Percentiles rank a stretch among this genome's conserved stretches.
Evolutionary conservation across 495 filamentous ascomycete species (phyloP).

Genomic region (Penicillium lagena): DNA sequence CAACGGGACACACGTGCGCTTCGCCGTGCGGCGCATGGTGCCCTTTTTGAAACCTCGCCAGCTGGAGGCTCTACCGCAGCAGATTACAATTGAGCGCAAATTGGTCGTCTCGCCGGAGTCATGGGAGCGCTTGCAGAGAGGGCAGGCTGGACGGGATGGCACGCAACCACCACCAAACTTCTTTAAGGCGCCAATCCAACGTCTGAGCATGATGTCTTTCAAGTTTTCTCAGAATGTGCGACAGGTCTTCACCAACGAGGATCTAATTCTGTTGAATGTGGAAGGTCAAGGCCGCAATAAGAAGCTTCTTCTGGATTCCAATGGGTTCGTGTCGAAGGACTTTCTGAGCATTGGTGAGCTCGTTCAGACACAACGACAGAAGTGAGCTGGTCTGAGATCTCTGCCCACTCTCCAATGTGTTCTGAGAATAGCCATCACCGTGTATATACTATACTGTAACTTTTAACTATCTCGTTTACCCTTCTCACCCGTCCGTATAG

Average conservation of each 20-base stretch:
- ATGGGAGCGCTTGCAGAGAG: slow-evolving; percentile 13
- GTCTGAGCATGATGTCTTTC: slow-evolving; percentile 25
- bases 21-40: slow-evolving; percentile 33
- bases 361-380: slow-evolving; percentile 4
- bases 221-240: slow-evolving; percentile 32
- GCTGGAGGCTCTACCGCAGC: slow-evolving; percentile 31
- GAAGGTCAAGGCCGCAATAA: slow-evolving; percentile 31
- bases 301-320: slow-evolving; percentile 32
- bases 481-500: no score
- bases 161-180: slow-evolving; percentile 16
- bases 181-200: slow-evolving; percentile 32
- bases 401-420: no score
- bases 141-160: slow-evolving; percentile 10
- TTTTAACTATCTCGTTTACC: no score
- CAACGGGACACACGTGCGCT: slow-evolving; percentile 25
- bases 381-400: neutral
- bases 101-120: slow-evolving; percentile 23
- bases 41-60: slow-evolving; percentile 34
- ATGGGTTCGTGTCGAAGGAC: slow-evolving; percentile 32
- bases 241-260: slow-evolving; percentile 39
- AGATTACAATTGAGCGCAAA: slow-evolving; percentile 31
- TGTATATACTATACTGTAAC: no score
- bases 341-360: slow-evolving; percentile 30
- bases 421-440: no score
- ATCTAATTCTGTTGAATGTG: slow-evolving; percentile 35